A percentile compares a stretch with the other conserved stretches of the same genome.
Evolutionary conservation across 2,329 filamentous ascomycete species (phyloP).

Genomic region (Fusarium albidum): DNA sequence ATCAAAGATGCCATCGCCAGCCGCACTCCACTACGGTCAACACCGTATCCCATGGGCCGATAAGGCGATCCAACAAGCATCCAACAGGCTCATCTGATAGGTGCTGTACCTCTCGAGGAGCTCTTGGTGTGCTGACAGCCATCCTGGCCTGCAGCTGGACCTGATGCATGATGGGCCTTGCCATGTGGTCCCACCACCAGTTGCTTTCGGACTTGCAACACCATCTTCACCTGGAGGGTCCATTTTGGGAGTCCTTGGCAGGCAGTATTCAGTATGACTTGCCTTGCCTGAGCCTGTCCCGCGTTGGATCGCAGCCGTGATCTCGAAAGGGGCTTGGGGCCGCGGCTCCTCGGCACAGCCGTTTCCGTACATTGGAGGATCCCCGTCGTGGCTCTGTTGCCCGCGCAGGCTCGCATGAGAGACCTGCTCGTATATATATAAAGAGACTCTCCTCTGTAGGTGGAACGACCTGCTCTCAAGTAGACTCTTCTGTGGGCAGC

Average conservation of each 20-base stretch:
- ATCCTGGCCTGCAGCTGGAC: slow-evolving; percentile 27
- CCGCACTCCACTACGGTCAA: slow-evolving; percentile 5
- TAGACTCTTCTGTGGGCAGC: slow-evolving; percentile 8
- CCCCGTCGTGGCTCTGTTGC: slow-evolving; percentile 16
- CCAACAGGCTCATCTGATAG: slow-evolving; percentile 6
- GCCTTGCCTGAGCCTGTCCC: neutral
- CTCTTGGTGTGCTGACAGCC: slow-evolving; percentile 22
- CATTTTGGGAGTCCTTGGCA: slow-evolving; percentile 8
- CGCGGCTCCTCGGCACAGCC: slow-evolving; percentile 26
- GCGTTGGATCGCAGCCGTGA: slow-evolving; percentile 13
- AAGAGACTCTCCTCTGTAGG: slow-evolving; percentile 4
- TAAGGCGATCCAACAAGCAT: neutral
- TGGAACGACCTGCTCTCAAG: neutral
- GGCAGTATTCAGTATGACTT: slow-evolving; percentile 6
- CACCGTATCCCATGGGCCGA: neutral
- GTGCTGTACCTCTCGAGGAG: slow-evolving; percentile 2
- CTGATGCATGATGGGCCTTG: slow-evolving; percentile 21
- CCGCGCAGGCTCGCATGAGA: neutral
- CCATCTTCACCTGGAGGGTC: slow-evolving; percentile 9
- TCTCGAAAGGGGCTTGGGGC: slow-evolving; percentile 16
- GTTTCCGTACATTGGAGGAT: slow-evolving; percentile 2
- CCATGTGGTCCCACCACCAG: slow-evolving; percentile 23
- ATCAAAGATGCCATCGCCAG: slow-evolving; percentile 3
- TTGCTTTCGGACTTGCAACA: slow-evolving; percentile 7
- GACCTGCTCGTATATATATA: slow-evolving; percentile 32